These are phyloP conservation scores for Penicillium antarcticum DNA, from an alignment of 495 filamentous ascomycete genomes.

Conservation along the genomic window DNA sequence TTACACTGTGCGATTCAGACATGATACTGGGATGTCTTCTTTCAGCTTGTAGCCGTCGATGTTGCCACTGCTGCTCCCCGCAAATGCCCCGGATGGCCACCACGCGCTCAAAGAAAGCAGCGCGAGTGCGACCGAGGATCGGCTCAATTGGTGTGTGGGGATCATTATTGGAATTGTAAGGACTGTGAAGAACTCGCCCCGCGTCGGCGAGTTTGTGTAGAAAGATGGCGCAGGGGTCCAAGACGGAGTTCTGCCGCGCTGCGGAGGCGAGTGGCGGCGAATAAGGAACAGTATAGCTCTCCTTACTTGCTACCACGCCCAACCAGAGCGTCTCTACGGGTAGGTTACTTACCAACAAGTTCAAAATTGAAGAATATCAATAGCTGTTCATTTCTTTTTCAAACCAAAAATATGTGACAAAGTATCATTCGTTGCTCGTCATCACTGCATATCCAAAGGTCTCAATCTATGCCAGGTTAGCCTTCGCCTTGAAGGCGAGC, in stretches of 20 bases:
- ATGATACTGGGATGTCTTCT: conserved; percentile 59
- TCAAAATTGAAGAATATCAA: neutral
- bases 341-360: too few relatives aligned
- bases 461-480: conserved; percentile 40
- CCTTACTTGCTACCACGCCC: neutral
- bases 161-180: conserved; percentile 9
- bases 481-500: conserved; percentile 76
- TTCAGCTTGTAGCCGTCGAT: conserved; percentile 48
- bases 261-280: conserved; percentile 4
- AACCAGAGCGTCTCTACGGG: too few relatives aligned
- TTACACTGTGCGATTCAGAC: conserved; percentile 66
- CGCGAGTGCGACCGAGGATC: conserved; percentile 1
- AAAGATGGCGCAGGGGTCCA: conserved; percentile 14
- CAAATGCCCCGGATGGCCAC: conserved; percentile 23
- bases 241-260: conserved; percentile 13
- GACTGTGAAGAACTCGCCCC: conserved; percentile 3
- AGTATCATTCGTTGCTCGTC: conserved; percentile 30
- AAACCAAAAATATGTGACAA: conserved; percentile 4
- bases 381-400: conserved; percentile 1
- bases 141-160: conserved; percentile 7
- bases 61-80: conserved; percentile 28
- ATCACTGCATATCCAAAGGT: conserved; percentile 17
- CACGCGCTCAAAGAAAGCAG: conserved; percentile 20
- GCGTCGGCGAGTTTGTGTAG: conserved; percentile 11
- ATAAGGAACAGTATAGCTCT: neutral